These are phyloP conservation scores for Staphylotrichum tortipilum DNA, from an alignment of 495 filamentous ascomycete species.

Conservation along the genomic window DNA sequence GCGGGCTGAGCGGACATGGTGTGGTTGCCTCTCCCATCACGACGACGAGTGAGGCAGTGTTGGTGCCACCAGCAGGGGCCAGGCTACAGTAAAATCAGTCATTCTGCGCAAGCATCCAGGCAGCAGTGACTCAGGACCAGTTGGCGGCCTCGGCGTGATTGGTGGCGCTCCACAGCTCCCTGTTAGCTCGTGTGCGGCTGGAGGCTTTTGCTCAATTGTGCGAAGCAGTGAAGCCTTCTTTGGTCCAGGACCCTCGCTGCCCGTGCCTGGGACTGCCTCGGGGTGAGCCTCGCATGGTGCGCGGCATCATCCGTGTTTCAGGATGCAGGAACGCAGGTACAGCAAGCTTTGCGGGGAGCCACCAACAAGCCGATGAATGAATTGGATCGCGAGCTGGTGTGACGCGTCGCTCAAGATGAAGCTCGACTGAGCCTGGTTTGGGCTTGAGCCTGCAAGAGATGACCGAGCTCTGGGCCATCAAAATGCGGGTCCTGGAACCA, in stretches of 20 bases:
- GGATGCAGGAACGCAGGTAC: no score
- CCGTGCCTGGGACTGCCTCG: background rate
- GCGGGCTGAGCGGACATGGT: background rate
- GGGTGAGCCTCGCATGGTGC: background rate
- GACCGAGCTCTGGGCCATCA: no score
- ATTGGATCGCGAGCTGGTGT: no score
- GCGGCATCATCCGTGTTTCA: background rate
- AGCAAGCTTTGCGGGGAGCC: no score
- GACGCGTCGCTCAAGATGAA: no score
- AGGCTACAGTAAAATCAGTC: constrained; percentile 2
- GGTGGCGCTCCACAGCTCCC: background rate
- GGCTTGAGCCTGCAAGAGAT: no score
- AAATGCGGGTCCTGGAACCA: no score
- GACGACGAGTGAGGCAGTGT: background rate
- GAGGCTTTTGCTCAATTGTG: constrained; percentile 1
- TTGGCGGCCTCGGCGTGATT: background rate
- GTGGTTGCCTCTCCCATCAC: background rate
- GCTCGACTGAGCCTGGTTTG: no score
- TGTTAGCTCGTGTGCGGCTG: no score
- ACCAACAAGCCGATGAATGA: no score
- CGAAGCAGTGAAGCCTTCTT: background rate
- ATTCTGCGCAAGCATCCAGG: background rate
- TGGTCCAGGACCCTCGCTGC: no score
- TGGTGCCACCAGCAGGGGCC: background rate
- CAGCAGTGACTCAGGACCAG: constrained; percentile 4